phyloP scores from a whole-genome alignment of 371 early-diverging fungal genomes.

The Mortierella sp. region DNA sequence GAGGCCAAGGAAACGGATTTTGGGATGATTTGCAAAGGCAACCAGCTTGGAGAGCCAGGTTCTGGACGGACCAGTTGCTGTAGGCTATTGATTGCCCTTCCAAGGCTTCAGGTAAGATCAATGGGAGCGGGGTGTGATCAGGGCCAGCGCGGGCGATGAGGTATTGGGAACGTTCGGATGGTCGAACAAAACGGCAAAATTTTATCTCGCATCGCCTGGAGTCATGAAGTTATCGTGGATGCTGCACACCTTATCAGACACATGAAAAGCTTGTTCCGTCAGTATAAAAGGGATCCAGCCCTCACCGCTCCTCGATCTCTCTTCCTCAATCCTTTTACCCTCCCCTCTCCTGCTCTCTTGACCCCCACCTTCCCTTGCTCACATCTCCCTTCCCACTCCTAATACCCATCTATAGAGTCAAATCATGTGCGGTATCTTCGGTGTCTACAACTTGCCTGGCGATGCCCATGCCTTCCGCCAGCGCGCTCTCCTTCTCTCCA shows the following conservation, averaged over 20 bases:
- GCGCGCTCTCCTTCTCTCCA: slow-evolving; percentile 86
- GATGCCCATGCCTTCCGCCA: slow-evolving; percentile 81
- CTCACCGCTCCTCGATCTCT: slow-evolving; percentile 1
- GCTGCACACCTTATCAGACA: slow-evolving; percentile 1
- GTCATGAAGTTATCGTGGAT: not conserved
- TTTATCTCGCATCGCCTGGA: not conserved
- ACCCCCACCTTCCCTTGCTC: not conserved
- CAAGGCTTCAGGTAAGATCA: too few relatives aligned
- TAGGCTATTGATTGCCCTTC: too few relatives aligned
- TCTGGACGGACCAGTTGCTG: too few relatives aligned
- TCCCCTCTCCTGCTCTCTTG: not conserved
- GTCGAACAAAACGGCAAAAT: not conserved
- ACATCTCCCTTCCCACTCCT: not conserved
- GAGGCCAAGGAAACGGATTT: too few relatives aligned
- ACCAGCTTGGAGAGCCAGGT: too few relatives aligned
- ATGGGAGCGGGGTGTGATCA: too few relatives aligned
- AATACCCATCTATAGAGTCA: too few relatives aligned
- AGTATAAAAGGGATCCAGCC: not conserved
- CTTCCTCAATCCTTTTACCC: not conserved
- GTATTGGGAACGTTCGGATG: too few relatives aligned
- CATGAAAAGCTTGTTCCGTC: too few relatives aligned
- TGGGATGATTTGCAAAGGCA: too few relatives aligned
- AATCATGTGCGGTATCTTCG: slow-evolving; percentile 97
- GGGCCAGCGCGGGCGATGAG: too few relatives aligned
- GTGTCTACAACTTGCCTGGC: slow-evolving; percentile 87